Conservation (phyloP, 805 yeast genomes). For the Candida verbasci region DNA sequence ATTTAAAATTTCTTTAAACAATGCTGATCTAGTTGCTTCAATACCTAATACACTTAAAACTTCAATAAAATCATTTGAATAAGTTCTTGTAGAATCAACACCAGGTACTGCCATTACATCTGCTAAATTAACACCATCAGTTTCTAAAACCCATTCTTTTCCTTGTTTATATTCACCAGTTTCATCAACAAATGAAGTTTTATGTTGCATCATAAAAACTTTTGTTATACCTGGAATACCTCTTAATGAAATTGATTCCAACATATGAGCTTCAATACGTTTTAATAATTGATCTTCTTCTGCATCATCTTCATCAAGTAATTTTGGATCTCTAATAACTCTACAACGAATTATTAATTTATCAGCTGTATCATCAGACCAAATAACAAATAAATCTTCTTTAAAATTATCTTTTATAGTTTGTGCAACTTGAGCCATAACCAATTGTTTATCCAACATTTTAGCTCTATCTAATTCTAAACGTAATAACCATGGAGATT, state of each 20-base stretch:
- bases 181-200: slow-evolving; percentile 64
- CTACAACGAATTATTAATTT: slow-evolving; percentile 96
- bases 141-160: slow-evolving; percentile 97
- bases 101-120: slow-evolving; percentile 95
- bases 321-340: slow-evolving; percentile 93
- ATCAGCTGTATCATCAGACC: slow-evolving; percentile 99
- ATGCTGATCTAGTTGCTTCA: slow-evolving; percentile 94
- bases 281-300: slow-evolving; percentile 96
- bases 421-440: slow-evolving; percentile 98
- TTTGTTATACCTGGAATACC: slow-evolving; percentile 94
- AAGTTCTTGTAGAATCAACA: slow-evolving; percentile 84
- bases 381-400: slow-evolving; percentile 92
- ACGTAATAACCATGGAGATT: slow-evolving; percentile 97
- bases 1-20: slow-evolving; percentile 90
- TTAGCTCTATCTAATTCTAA: slow-evolving; percentile 96
- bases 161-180: slow-evolving; percentile 85
- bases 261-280: slow-evolving; percentile 93
- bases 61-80: slow-evolving; percentile 96
- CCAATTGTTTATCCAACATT: slow-evolving; percentile 95
- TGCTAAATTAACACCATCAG: slow-evolving; percentile 95
- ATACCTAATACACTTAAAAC: slow-evolving; percentile 93
- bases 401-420: slow-evolving; percentile 90
- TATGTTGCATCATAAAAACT: slow-evolving; percentile 86
- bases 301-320: slow-evolving; percentile 89
- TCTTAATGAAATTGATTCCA: slow-evolving; percentile 88